A percentile compares a stretch with the other conserved stretches of the same genome.
phyloP scores from a whole-genome alignment of 345 rosid species.

The Raphanus raphanistrum region DNA sequence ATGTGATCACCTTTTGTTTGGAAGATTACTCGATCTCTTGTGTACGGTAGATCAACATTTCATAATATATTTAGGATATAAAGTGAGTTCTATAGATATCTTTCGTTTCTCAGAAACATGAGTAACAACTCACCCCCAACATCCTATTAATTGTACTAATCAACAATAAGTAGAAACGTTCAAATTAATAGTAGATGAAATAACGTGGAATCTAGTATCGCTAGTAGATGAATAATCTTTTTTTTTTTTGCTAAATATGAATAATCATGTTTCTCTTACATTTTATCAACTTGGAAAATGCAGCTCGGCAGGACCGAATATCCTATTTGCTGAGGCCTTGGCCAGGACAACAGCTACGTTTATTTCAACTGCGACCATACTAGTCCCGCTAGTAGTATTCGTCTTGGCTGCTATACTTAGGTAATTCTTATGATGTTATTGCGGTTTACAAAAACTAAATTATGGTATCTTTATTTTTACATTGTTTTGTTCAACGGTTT shows the following conservation, averaged over 20 bases:
- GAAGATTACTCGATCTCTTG: not conserved
- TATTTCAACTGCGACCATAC: slow-evolving; percentile 2
- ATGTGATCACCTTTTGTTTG: not conserved
- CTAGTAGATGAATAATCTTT: not conserved
- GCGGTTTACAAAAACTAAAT: not conserved
- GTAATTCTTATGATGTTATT: not conserved
- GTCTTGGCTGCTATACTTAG: not conserved
- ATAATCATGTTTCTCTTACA: not conserved
- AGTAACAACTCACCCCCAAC: not conserved
- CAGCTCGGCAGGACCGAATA: slow-evolving; percentile 5
- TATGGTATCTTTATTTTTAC: not conserved
- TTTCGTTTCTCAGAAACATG: not conserved
- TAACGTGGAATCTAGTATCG: not conserved
- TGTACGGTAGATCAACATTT: not conserved
- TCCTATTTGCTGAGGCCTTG: not conserved
- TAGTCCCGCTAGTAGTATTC: not conserved
- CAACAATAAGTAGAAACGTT: not conserved
- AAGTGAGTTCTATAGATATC: not conserved
- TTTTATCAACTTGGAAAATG: not conserved
- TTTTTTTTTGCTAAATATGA: not conserved
- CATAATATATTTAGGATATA: not conserved
- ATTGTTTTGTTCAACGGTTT: not conserved
- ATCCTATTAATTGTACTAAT: not conserved
- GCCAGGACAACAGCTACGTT: not conserved
- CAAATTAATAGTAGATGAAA: not conserved